Evolutionary conservation across 306 rosid genomes (phyloP).

Genomic region (Senna siamea): DNA sequence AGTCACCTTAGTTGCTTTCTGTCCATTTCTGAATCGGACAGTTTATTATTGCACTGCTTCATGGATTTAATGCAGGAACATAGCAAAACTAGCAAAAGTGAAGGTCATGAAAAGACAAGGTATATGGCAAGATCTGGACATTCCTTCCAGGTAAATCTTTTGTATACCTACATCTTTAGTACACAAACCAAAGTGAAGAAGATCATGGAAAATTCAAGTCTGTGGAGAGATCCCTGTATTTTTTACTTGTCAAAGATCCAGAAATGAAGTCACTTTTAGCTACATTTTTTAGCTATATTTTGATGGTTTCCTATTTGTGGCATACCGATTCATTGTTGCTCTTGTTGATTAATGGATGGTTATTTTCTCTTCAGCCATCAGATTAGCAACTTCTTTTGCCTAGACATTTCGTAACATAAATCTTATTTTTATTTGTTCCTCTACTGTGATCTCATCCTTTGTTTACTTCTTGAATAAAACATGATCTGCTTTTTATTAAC

Average conservation of each 20-base stretch:
- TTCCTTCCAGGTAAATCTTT: slow-evolving; percentile 68
- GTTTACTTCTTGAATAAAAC: slow-evolving; percentile 27
- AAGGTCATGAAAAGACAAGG: slow-evolving; percentile 63
- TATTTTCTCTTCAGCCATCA: background rate
- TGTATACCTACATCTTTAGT: background rate
- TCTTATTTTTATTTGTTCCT: slow-evolving; percentile 7
- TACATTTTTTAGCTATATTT: background rate
- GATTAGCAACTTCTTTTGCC: slow-evolving; percentile 3
- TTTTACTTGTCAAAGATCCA: slow-evolving; percentile 6
- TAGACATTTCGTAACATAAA: slow-evolving; percentile 11
- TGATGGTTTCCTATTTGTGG: slow-evolving; percentile 12
- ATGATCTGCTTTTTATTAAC: slow-evolving; percentile 34
- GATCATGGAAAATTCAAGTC: slow-evolving; percentile 5
- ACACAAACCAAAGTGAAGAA: slow-evolving; percentile 1
- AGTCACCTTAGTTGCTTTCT: slow-evolving; percentile 1
- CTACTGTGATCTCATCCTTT: slow-evolving; percentile 16
- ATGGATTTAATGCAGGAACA: slow-evolving; percentile 67
- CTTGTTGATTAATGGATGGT: slow-evolving; percentile 21
- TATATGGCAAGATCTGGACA: slow-evolving; percentile 71
- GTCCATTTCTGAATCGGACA: background rate
- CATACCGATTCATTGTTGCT: slow-evolving; percentile 17
- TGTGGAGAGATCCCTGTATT: slow-evolving; percentile 1
- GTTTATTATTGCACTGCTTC: slow-evolving; percentile 10
- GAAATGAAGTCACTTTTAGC: background rate
- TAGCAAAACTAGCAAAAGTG: slow-evolving; percentile 82